Evolutionary conservation across 495 filamentous ascomycete genomes (phyloP).

Genomic region (Aspergillus nanangensis): DNA sequence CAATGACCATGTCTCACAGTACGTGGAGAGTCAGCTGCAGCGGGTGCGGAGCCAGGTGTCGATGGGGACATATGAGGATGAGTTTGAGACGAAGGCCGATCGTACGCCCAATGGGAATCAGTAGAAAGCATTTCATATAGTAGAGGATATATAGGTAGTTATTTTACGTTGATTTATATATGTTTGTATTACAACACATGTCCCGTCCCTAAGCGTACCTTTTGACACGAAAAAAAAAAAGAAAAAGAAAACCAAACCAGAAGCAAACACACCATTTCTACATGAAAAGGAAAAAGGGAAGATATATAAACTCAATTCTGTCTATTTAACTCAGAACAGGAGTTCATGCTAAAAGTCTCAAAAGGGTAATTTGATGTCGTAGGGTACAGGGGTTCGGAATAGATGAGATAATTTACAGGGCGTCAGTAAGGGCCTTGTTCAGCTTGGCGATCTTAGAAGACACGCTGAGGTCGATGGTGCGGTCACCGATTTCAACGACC

Average conservation of each 20-base stretch:
- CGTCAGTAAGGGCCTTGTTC: constrained; percentile 97
- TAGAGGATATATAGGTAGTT: background rate
- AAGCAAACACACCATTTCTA: background rate
- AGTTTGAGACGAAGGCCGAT: constrained; percentile 52
- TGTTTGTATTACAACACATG: background rate
- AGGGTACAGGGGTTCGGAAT: constrained; percentile 2
- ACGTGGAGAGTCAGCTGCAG: constrained; percentile 67
- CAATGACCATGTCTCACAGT: constrained; percentile 62
- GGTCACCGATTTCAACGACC: constrained; percentile 93
- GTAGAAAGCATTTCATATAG: background rate
- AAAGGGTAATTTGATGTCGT: constrained; percentile 5
- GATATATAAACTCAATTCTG: constrained; percentile 14
- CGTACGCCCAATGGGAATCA: constrained; percentile 25
- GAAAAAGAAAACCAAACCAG: background rate
- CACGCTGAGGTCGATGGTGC: constrained; percentile 95
- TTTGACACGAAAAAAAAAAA: no score
- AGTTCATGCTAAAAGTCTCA: constrained; percentile 11
- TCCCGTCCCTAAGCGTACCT: background rate
- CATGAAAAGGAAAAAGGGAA: background rate
- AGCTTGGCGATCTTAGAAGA: constrained; percentile 92
- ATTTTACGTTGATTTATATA: background rate
- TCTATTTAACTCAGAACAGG: constrained; percentile 15
- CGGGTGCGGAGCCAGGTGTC: constrained; percentile 52
- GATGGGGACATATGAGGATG: constrained; percentile 53
- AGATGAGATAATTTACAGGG: constrained; percentile 65